A percentile compares a stretch with the other conserved stretches of the same genome.
These are phyloP conservation scores for Pinus albicaulis DNA, from an alignment of 75 land plant species.

Conservation along the genomic window DNA sequence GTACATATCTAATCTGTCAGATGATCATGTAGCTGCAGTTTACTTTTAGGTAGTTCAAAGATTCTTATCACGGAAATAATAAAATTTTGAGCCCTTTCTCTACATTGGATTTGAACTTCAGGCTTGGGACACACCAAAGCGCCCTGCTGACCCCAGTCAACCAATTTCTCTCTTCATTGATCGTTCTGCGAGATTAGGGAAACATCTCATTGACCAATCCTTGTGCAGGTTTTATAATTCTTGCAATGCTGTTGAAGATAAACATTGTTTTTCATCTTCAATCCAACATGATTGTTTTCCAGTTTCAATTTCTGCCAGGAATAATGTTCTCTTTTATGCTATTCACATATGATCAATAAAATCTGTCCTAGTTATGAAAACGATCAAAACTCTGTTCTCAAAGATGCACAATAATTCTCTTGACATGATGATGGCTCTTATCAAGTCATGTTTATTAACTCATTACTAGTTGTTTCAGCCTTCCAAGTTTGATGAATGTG, in stretches of 20 bases:
- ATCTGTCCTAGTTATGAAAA: neutral
- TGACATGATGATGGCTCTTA: neutral
- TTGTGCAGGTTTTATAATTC: constrained; percentile 22
- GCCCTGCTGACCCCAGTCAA: constrained; percentile 26
- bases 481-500: constrained; percentile 31
- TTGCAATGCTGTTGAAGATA: neutral
- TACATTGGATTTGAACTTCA: constrained; percentile 8
- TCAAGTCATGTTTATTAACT: neutral
- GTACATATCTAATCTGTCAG: too few relatives aligned
- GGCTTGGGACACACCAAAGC: constrained; percentile 36
- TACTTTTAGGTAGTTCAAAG: neutral
- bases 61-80: too few relatives aligned
- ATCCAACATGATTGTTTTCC: neutral
- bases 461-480: constrained; percentile 22
- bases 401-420: neutral
- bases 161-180: constrained; percentile 27
- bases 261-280: neutral
- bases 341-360: too few relatives aligned
- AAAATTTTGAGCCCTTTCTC: too few relatives aligned
- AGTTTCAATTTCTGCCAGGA: too few relatives aligned
- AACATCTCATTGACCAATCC: constrained; percentile 21
- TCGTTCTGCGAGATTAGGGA: constrained; percentile 12
- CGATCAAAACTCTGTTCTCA: neutral
- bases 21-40: neutral
- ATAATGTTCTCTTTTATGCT: too few relatives aligned